phyloP scores from a whole-genome alignment of 176 grass and related monocot genomes.

The Musa schizocarpa region DNA sequence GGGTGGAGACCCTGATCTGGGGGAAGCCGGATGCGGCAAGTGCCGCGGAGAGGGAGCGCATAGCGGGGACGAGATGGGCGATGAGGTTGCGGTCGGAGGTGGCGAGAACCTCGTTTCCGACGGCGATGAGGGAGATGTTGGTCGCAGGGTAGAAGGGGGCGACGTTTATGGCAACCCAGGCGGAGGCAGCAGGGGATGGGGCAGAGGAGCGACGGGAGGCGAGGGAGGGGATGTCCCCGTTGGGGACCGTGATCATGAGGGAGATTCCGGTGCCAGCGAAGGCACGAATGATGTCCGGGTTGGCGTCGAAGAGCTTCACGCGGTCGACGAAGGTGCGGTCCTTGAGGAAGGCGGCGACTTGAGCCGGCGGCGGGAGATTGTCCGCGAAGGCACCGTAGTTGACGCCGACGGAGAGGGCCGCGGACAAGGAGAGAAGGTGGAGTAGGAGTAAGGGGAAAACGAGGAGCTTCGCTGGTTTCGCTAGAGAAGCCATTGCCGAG shows the following conservation, averaged over 20 bases:
- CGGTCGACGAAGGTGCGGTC: conserved; percentile 59
- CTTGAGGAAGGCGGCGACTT: conserved; percentile 48
- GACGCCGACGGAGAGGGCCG: conserved; percentile 55
- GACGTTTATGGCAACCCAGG: conserved; percentile 59
- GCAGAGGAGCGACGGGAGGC: conserved; percentile 11
- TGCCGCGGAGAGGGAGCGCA: conserved; percentile 37
- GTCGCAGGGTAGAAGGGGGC: conserved; percentile 59
- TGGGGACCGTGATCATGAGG: conserved; percentile 56
- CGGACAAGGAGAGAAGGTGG: neutral
- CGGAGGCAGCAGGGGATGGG: conserved; percentile 31
- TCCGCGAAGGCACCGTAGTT: conserved; percentile 79
- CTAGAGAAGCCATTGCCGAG: neutral
- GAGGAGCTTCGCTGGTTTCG: neutral
- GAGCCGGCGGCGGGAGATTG: conserved; percentile 48
- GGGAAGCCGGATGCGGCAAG: conserved; percentile 41
- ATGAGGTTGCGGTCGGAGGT: conserved; percentile 52
- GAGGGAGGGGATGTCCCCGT: conserved; percentile 56
- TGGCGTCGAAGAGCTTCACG: conserved; percentile 80
- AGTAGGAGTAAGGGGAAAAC: conserved; percentile 6
- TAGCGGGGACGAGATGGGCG: conserved; percentile 53
- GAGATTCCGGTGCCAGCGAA: conserved; percentile 65
- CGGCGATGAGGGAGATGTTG: conserved; percentile 49
- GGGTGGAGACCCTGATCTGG: conserved; percentile 61
- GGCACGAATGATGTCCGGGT: conserved; percentile 53
- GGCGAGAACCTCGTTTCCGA: conserved; percentile 76